Evolutionary conservation across 2,329 filamentous ascomycete genomes (phyloP), one percentile per base, ranked within the genome.

Genomic region (Anisogramma anomala): DNA sequence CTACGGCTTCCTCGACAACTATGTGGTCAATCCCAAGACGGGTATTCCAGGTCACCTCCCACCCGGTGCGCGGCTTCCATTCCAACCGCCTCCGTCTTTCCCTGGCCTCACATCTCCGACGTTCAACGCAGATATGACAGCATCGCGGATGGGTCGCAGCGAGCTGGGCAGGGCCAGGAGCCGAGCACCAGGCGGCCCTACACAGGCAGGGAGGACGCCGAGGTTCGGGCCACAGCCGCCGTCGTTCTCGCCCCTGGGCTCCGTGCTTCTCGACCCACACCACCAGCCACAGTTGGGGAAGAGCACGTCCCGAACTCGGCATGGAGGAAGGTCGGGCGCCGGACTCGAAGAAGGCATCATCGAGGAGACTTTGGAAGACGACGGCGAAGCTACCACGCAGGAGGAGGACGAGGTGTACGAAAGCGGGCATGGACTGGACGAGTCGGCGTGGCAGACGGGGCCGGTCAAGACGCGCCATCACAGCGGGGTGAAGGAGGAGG

Each of bases 1-100:
- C 57, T 88, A 91, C 54, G 87, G 88, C 2, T 98, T 98, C 58
- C 68, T 95, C 45, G 87, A 95, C 55, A 88, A 94, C 51, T 98
- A 98, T 53, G 77, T 81, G 11, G 75, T 79, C 36, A 84, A 85
- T 52, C 77, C 79, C 3, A 80, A 78, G 57, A 77, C 74, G 6
- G 79, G 77, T 2, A 71, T 79, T 15, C 73, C 74, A 6, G 74
- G 76, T 15, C 69, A 76, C 40, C 62, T 79, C 26, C 72, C 73
- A 11, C 72, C 71, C 3, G 69, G 69, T 2, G 60, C 61, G 39
- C 71, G 67, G 45, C 68, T 69, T 42, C 70, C 72, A 31, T 88
- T 89, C 57, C 76, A 88, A 45, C 82, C 81, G 18, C 84, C 84
- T 1, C 84, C 84, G 4, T 66, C 74, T 1, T 84, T 89, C 54